Conservation (phyloP, 1,284 basidiomycete genomes). For the Tetrapyrgos nigripes region DNA sequence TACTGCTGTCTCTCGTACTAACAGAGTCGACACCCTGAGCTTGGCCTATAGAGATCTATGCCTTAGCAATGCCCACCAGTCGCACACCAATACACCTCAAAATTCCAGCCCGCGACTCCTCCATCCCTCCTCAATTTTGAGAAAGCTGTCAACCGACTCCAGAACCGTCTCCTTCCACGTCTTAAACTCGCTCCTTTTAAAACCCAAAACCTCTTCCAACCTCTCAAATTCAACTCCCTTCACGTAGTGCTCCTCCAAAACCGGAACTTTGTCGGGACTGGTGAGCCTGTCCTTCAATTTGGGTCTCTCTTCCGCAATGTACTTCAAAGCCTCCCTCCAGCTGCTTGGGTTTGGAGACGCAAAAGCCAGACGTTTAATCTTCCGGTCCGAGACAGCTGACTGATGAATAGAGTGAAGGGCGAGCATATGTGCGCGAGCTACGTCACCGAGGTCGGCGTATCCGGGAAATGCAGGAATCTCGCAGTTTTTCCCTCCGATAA, state of each 20-base stretch:
- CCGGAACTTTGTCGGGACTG: conserved; percentile 15
- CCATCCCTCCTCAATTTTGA: conserved; percentile 20
- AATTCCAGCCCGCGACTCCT: conserved; percentile 13
- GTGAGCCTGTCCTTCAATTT: conserved; percentile 18
- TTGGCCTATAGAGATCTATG: too few relatives aligned
- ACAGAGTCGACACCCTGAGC: too few relatives aligned
- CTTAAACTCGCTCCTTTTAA: conserved; percentile 16
- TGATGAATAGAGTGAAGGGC: conserved; percentile 19
- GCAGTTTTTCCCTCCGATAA: conserved; percentile 17
- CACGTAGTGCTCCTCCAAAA: not conserved
- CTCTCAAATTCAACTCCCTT: not conserved
- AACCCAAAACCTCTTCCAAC: conserved; percentile 18
- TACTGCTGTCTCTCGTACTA: too few relatives aligned
- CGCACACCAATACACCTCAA: too few relatives aligned
- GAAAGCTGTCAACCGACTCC: conserved; percentile 20
- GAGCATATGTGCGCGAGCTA: conserved; percentile 29
- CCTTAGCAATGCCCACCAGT: too few relatives aligned
- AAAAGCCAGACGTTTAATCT: conserved; percentile 16
- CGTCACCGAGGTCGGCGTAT: conserved; percentile 29
- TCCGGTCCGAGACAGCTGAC: conserved; percentile 1
- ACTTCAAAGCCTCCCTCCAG: conserved; percentile 19
- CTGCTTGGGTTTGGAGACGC: conserved; percentile 14
- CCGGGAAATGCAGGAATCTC: conserved; percentile 7
- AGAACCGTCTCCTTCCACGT: conserved; percentile 23
- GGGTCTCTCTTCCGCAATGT: conserved; percentile 20